Base-by-base conservation (phyloP, 2,329 filamentous ascomycete genomes). In the Cercospora sesami region DNA sequence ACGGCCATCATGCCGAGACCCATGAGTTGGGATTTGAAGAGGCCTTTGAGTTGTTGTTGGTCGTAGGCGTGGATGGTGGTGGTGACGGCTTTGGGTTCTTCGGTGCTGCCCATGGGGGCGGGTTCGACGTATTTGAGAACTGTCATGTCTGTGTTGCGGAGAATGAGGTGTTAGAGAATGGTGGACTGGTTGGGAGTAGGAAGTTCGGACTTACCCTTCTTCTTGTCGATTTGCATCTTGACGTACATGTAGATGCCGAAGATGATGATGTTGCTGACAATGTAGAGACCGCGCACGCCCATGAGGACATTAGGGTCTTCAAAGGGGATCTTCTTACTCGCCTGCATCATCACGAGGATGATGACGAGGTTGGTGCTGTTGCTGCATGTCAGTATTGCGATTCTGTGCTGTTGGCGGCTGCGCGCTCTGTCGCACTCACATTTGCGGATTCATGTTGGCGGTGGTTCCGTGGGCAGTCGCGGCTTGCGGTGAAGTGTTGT, bases 91-190 rank as follows among this genome's bases (percentile, higher is more conserved):
- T 97, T 97, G 80, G 91, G 90, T 83, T 97, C 94, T 82, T 98
- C 95, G 77, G 90, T 88, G 75, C 92, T 96, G 76, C 95, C 95
- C 89, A 97, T 92, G 55, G 93, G 89, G 5, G 95, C 88, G 55
- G 94, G 94, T 85, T 99, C 95, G 80, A 99, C 94, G 83, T 99
- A 99, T 84, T 99, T 98, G 79, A 99, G 89, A 3, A 95, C 97
- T 26, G 94, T 97, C 83, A 97, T 87, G 80, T 99, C 95, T 98
- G 78, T 9, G 18, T 1, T 1, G 12, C 1, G 21, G 53, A 21
- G 45, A 16, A 18, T 31, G 26, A 16, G 26, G 26, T 33, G 28
- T 36, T 26, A 9, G 23, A 7, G 7, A 5, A 30, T 30, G 4
- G 5, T 5, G 28, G 7, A 3, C 3, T 28, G 26, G 26, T 5